Base-by-base conservation (phyloP, 1,284 basidiomycete genomes). In the Schizopora paradoxa region DNA sequence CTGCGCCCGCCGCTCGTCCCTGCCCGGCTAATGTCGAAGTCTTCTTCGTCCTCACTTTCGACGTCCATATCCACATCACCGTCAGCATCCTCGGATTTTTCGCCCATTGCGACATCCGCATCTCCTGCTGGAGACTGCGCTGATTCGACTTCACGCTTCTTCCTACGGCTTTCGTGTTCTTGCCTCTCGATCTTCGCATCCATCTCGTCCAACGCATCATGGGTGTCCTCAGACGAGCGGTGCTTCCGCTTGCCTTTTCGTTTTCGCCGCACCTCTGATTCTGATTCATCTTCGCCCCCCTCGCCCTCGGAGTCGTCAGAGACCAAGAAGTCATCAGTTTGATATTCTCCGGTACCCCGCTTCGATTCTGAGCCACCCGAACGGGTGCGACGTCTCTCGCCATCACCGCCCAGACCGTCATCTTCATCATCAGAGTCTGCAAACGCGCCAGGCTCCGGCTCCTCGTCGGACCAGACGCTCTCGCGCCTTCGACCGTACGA, bases 301-400 rank as follows among this genome's bases (percentile, higher is more conserved):
- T 58, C 66, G 10, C 58, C 84, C 18, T 83, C 82, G 28, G 85
- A 82, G 6, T 79, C 79, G 37, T 84, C 83, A 21, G 82, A 81
- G 6, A 90, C 87, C 29, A 90, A 70, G 57, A 91, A 89, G 56
- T 86, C 87, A 58, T 91, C 87, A 46, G 83, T 79, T 59, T 86
- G 80, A 56, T 91, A 90, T 36, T 88, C 85, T 33, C 79, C 65
- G 18, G 64, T 61, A 38, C 69, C 63, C 47, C 68, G 65, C 64
- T 74, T 60, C 55, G 63, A 56, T 66, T 74, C 55, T 55, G 63
- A 58, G 53, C 48, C 53, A 43, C 66, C 25, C 72, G 72, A 57
- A 54, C 49, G 11, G 76, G 74, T 35, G 77, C 73, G 42, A 70
- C 14, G 32, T 27, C 37, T 40, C 42, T 7, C 48, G 38, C 11